Base-by-base conservation (phyloP, 2,329 filamentous ascomycete genomes). In the Achaetomium macrosporum region DNA sequence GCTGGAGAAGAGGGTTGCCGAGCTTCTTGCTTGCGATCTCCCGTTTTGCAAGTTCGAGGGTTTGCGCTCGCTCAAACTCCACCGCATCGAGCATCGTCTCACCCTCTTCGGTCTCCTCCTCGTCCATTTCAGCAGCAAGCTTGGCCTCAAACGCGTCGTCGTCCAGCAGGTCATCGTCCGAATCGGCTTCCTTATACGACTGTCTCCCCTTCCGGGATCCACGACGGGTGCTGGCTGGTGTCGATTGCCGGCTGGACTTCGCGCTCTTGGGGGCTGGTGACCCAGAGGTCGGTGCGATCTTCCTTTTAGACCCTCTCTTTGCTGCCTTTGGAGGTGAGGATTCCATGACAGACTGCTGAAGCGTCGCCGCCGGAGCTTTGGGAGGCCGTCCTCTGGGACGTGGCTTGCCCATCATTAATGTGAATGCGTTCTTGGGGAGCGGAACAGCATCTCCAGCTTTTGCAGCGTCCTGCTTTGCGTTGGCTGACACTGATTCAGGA, bases 11-110 rank as follows among this genome's bases (percentile, higher is more conserved):
- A 0, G 90, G 88, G 60, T 99, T 99, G 43, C 93, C 91, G 1
- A 97, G 77, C 64, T 95, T 96, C 73, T 97, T 97, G 41, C 82
- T 81, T 3, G 84, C 76, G n/a, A 97, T 88, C 67, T 96, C 89
- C 50, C 88, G 85, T 67, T 92, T 83, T 83, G 64, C 91, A 53
- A 90, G 73, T 9, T 89, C 85, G 0, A 92, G 76, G 0, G 83
- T 90, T 45, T 83, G 79, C 0, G 79, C 79, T 1, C 81, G 76
- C 59, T 88, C 77, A 1, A 81, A 71, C 41, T 90, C 86, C 57
- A 87, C 84, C 1, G 74, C 69, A 1, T 76, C 72, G 36, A 75
- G 64, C 1, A 67, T 61, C 0, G 63, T 62, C 12, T 67, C 64
- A 16, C 65, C 53, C 2, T 70, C 64, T 0, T 71, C 67, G 0